A percentile compares a stretch with the other conserved stretches of the same genome.
phyloP scores from a whole-genome alignment of 164 flowering plant genomes.

The Stephania yunnanensis region DNA sequence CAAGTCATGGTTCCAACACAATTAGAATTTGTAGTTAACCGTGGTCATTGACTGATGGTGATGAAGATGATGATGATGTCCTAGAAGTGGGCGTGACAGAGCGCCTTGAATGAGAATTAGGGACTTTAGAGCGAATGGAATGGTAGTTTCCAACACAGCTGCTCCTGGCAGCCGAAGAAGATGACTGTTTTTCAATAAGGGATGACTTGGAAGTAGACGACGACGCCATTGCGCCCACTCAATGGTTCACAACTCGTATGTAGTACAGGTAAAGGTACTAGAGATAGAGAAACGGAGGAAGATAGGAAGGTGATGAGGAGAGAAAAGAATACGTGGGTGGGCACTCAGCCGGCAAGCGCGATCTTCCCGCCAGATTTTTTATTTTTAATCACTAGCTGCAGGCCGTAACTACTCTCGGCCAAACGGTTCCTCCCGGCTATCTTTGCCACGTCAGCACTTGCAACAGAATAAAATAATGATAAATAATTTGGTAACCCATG shows the following conservation, averaged over 20 bases:
- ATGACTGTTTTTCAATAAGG: background rate
- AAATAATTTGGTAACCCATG: no score
- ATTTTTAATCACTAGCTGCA: background rate
- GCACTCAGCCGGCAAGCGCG: background rate
- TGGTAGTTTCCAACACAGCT: background rate
- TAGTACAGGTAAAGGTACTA: background rate
- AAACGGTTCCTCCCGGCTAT: no score
- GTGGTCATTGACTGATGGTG: constrained; percentile 17
- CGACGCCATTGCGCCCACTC: background rate
- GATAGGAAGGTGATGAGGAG: background rate
- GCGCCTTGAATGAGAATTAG: constrained; percentile 24
- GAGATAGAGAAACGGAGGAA: background rate
- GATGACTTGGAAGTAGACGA: background rate
- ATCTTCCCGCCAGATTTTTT: no score
- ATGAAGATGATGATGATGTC: constrained; percentile 14
- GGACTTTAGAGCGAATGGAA: constrained; percentile 19
- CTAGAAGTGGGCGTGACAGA: constrained; percentile 29
- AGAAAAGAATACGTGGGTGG: background rate
- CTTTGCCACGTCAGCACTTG: no score
- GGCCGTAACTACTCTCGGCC: background rate
- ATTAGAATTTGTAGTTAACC: constrained; percentile 20
- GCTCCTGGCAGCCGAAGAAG: constrained; percentile 8
- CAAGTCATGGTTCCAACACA: background rate
- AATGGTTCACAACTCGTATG: background rate
- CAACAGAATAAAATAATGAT: no score